Base-by-base conservation (phyloP, 805 yeast species). In the Metschnikowia matae region DNA sequence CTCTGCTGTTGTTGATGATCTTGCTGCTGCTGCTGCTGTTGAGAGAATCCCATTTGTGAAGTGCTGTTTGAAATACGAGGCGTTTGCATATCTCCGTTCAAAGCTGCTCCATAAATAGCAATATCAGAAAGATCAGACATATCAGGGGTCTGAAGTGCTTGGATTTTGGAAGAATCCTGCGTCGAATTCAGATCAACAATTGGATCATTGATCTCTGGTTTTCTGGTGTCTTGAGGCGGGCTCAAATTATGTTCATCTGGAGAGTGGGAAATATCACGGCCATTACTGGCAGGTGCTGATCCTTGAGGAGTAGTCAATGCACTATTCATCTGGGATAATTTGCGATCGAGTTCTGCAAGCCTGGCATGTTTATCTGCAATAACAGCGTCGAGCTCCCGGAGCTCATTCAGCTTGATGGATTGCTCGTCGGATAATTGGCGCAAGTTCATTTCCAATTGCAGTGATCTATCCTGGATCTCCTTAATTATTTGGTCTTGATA, bases 81-180 rank as follows among this genome's bases (percentile, higher is more conserved):
- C 17, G 33, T 36, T n/a, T 52, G 49, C 34, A 31, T 21, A 15
- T 68, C 70, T 10, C 65, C 71, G 48, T 68, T 67, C 48, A 69
- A 57, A 3, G 54, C 51, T 23, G 71, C 74, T 6, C 74, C 75
- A 52, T 68, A 71, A 32, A 64, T 52, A 1, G 73, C 75, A 41
- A 71, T 67, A 49, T 69, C 69, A 3, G 72, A 58, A 31, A 69
- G 63, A 51, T 71, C 75, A n/a, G 65, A 62, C 45, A 71, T 60
- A 38, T 64, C 68, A 31, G 58, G 63, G 11, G 60, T 55, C 40
- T 53, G 57, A 23, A 44, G 40, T 4, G 34, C 46, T 36, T 44
- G 46, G 40, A 44, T 44, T 13, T 44, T 44, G 14, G 46, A 35
- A 6, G 39, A 6, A 13, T 35, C 40, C 26, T 42, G 38, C 10